These are phyloP conservation scores for Neurospora cerealis DNA, from an alignment of 495 filamentous ascomycete species.

Conservation along the genomic window DNA sequence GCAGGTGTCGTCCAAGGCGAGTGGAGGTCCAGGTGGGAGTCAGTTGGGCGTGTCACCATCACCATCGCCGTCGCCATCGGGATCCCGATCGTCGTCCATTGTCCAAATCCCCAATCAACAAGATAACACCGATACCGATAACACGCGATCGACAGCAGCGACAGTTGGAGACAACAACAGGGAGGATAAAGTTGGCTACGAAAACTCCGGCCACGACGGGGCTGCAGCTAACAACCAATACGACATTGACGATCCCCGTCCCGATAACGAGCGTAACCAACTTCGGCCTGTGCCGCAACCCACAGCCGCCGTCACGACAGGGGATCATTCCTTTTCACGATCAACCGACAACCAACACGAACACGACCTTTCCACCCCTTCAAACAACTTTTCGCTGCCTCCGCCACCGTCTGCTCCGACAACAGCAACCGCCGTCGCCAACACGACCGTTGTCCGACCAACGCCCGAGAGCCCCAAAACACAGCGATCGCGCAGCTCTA, in stretches of 20 bases:
- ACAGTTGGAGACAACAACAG: neutral
- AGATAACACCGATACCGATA: neutral
- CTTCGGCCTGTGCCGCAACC: constrained; percentile 8
- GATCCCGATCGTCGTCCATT: neutral
- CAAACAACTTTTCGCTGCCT: neutral
- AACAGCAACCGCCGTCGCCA: neutral
- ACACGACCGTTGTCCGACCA: constrained; percentile 14
- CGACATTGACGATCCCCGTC: neutral
- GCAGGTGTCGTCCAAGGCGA: constrained; percentile 3
- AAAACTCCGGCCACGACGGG: neutral
- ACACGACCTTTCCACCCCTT: neutral
- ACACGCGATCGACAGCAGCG: neutral
- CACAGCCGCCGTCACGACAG: constrained; percentile 1
- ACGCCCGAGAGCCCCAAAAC: constrained; percentile 9
- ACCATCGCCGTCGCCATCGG: constrained; percentile 7
- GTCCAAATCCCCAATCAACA: neutral
- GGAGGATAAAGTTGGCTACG: neutral
- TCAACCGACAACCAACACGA: neutral
- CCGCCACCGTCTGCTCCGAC: neutral
- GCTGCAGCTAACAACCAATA: neutral
- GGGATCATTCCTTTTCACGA: neutral
- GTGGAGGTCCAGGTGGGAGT: constrained; percentile 3
- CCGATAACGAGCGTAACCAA: neutral
- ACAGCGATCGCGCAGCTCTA: constrained; percentile 13
- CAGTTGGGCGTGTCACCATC: constrained; percentile 12